phyloP scores from a whole-genome alignment of 495 filamentous ascomycete species.

The Cercophora samala region DNA sequence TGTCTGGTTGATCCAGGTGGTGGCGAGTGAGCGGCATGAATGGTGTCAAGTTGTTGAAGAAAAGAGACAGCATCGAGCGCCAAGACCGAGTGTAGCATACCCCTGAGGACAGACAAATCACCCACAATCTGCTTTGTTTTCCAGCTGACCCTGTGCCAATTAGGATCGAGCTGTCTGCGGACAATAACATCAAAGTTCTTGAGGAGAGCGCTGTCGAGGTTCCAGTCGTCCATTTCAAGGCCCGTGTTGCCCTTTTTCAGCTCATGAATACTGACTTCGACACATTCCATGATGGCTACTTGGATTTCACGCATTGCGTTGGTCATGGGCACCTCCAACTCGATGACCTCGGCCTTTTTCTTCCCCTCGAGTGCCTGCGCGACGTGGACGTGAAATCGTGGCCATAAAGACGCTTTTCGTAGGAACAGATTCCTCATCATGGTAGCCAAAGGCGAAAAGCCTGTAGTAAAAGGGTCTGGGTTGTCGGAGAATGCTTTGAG shows the following conservation, averaged over 20 bases:
- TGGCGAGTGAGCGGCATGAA: slow-evolving; percentile 84
- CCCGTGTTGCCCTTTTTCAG: slow-evolving; percentile 85
- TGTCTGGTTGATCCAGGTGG: slow-evolving; percentile 83
- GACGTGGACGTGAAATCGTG: slow-evolving; percentile 89
- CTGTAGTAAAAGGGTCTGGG: slow-evolving; percentile 85
- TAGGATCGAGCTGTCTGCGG: slow-evolving; percentile 85
- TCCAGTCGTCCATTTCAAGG: slow-evolving; percentile 97
- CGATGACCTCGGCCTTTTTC: slow-evolving; percentile 94
- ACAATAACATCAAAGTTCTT: slow-evolving; percentile 89
- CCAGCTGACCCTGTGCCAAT: slow-evolving; percentile 96
- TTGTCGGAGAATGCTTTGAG: slow-evolving; percentile 96
- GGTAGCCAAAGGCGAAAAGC: slow-evolving; percentile 82
- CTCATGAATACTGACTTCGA: slow-evolving; percentile 89
- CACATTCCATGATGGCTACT: slow-evolving; percentile 90
- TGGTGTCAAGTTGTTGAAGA: slow-evolving; percentile 88
- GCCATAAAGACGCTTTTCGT: slow-evolving; percentile 84
- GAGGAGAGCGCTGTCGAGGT: slow-evolving; percentile 88
- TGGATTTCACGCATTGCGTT: slow-evolving; percentile 91
- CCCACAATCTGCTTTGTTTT: slow-evolving; percentile 90
- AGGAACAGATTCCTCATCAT: slow-evolving; percentile 95
- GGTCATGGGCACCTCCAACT: slow-evolving; percentile 95
- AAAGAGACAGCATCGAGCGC: slow-evolving; percentile 90
- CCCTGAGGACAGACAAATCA: slow-evolving; percentile 79
- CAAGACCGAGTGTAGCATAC: slow-evolving; percentile 80
- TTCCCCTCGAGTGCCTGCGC: slow-evolving; percentile 84